Evolutionary conservation across 176 grass and related monocot genomes (phyloP).

Genomic region (Oryza longistaminata): DNA sequence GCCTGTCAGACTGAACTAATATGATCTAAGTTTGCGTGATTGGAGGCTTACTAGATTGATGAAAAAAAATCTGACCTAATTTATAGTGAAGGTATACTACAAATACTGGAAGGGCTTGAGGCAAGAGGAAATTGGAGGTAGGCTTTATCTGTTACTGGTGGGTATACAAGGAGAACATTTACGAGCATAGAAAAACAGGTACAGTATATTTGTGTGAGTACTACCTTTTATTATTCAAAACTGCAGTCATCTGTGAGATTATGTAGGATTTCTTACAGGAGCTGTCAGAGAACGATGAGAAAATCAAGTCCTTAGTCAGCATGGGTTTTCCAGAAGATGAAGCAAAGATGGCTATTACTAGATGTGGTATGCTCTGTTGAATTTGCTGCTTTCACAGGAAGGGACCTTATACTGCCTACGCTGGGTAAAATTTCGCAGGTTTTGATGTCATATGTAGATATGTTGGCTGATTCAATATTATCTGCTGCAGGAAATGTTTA

Average conservation of each 20-base stretch:
- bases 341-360: slow-evolving; percentile 58
- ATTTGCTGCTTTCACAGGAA: slow-evolving; percentile 9
- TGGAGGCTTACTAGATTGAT: slow-evolving; percentile 89
- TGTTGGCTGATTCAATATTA: slow-evolving; percentile 69
- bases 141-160: slow-evolving; percentile 74
- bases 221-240: neutral
- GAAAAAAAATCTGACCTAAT: slow-evolving; percentile 60
- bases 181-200: slow-evolving; percentile 87
- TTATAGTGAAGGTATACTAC: slow-evolving; percentile 76
- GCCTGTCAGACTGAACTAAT: slow-evolving; percentile 48
- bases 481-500: slow-evolving; percentile 39
- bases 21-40: slow-evolving; percentile 50
- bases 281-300: slow-evolving; percentile 55
- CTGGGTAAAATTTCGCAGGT: slow-evolving; percentile 51
- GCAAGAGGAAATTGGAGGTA: slow-evolving; percentile 69
- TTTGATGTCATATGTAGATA: slow-evolving; percentile 51
- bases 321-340: slow-evolving; percentile 77
- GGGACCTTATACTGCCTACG: slow-evolving; percentile 15
- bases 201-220: neutral
- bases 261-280: slow-evolving; percentile 70
- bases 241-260: neutral
- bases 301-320: slow-evolving; percentile 42
- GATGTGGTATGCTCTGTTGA: slow-evolving; percentile 74
- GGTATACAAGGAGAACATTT: slow-evolving; percentile 77
- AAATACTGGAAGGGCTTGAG: slow-evolving; percentile 74